phyloP scores from a whole-genome alignment of 345 rosid genomes.

The Heritiera fomes region DNA sequence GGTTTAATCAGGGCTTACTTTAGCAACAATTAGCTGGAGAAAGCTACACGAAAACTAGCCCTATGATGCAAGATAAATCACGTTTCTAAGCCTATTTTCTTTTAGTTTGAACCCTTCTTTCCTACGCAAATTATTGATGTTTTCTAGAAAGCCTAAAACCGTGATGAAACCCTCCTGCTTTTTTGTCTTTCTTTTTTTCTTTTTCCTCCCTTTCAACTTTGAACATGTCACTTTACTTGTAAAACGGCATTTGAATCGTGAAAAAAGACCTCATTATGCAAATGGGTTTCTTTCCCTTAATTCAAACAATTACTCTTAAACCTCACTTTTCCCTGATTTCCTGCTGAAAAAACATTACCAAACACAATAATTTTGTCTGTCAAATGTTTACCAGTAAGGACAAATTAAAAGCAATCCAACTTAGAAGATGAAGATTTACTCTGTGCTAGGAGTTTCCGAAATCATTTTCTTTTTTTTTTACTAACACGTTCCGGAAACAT shows the following conservation, averaged over 20 bases:
- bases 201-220: neutral
- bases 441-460: neutral
- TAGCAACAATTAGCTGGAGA: constrained; percentile 25
- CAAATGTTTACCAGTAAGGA: neutral
- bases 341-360: constrained; percentile 8
- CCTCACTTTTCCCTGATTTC: neutral
- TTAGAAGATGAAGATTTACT: neutral
- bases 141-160: constrained; percentile 55
- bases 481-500: neutral
- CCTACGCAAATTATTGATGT: constrained; percentile 40
- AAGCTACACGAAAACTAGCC: constrained; percentile 21
- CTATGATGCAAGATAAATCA: constrained; percentile 21
- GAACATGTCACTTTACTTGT: constrained; percentile 13
- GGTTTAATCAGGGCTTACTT: constrained; percentile 31
- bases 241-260: constrained; percentile 24
- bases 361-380: neutral
- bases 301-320: neutral
- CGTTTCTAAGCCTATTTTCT: constrained; percentile 23
- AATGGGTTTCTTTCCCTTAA: constrained; percentile 7
- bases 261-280: constrained; percentile 7
- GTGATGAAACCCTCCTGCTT: constrained; percentile 29
- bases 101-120: constrained; percentile 37
- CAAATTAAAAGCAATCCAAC: neutral
- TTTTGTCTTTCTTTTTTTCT: constrained; percentile 15
- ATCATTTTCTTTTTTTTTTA: neutral